Conservation (phyloP, 805 yeast genomes). For the Lipomyces anomalus region DNA sequence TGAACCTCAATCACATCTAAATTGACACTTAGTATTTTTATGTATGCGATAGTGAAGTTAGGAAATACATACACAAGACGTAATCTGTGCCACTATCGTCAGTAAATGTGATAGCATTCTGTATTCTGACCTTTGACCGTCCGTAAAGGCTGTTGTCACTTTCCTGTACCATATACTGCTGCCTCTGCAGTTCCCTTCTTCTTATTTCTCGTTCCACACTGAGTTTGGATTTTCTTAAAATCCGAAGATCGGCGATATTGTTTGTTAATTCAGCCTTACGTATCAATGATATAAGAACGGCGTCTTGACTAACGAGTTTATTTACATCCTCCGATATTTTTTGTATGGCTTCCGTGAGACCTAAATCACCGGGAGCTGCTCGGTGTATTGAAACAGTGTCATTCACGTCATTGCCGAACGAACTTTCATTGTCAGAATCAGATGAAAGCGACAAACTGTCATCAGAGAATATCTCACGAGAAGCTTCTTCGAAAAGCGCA, state of each 20-base stretch:
- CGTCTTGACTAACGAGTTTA: constrained; percentile 55
- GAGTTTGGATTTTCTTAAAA: constrained; percentile 60
- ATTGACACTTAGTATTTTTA: too few relatives aligned
- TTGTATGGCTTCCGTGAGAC: constrained; percentile 34
- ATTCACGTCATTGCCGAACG: constrained; percentile 25
- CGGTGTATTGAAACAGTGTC: constrained; percentile 39
- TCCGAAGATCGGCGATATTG: constrained; percentile 60
- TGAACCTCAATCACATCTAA: constrained; percentile 75
- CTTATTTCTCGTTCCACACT: constrained; percentile 69
- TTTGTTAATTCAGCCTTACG: constrained; percentile 81
- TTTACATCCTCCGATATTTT: constrained; percentile 53
- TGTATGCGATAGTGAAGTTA: too few relatives aligned
- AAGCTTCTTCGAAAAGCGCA: constrained; percentile 23
- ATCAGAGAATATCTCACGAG: constrained; percentile 24
- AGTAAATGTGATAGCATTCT: constrained; percentile 44
- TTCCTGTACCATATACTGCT: constrained; percentile 78
- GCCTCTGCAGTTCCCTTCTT: constrained; percentile 65
- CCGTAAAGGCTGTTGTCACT: constrained; percentile 64
- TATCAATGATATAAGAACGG: constrained; percentile 60
- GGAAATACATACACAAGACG: too few relatives aligned
- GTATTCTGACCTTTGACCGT: constrained; percentile 34
- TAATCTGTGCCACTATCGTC: constrained; percentile 56
- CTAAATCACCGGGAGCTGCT: constrained; percentile 66
- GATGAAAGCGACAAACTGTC: constrained; percentile 14
- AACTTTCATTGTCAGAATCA: constrained; percentile 27